Base-by-base conservation (phyloP, 805 yeast species). In the Hanseniaspora opuntiae region DNA sequence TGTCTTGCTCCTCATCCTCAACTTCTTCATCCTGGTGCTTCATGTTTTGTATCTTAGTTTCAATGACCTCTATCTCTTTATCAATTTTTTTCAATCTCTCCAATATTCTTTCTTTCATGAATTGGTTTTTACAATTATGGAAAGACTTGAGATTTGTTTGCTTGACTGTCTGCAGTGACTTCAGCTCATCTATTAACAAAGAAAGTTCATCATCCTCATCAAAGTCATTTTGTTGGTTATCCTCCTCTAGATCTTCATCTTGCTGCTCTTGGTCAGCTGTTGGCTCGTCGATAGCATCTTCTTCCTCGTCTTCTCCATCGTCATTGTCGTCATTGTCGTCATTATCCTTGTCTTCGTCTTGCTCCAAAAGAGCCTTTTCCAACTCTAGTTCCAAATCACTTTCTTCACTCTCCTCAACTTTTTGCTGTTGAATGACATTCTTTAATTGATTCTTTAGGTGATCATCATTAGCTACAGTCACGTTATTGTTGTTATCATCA, bases 181-280 rank as follows among this genome's bases (percentile, higher is more conserved):
- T 47, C 22, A 52, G 28, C 33, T 45, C 54, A 22, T 52, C 22
- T 44, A 55, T 16, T 59, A 67, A 44, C 59, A 63, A 10, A 17
- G 52, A 19, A 17, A 40, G 30, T 25, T 66, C 69, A 45, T 65
- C 70, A 11, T 64, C 68, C 30, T 69, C 70, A 63, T 56, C 64
- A 63, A 62, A 69, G 65, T 67, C 70, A 65, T 66, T 55, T 65
- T 68, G 36, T 64, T 59, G 52, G 62, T 68, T 40, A 61, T 65
- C 37, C 66, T 73, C 30, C 62, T 65, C 37, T 67, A 72, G 45
- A 65, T 72, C 30, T 69, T 63, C 66, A 12, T 62, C 67, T 0
- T 65, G 70, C 2, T 61, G 70, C 2, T 62, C 68, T 1, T 60
- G 65, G 9, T 62, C 68, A 22, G 63, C 67, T 2, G 64, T 69